Base-by-base conservation (phyloP, 73 alveolate species). In the Tetrahymena borealis region DNA sequence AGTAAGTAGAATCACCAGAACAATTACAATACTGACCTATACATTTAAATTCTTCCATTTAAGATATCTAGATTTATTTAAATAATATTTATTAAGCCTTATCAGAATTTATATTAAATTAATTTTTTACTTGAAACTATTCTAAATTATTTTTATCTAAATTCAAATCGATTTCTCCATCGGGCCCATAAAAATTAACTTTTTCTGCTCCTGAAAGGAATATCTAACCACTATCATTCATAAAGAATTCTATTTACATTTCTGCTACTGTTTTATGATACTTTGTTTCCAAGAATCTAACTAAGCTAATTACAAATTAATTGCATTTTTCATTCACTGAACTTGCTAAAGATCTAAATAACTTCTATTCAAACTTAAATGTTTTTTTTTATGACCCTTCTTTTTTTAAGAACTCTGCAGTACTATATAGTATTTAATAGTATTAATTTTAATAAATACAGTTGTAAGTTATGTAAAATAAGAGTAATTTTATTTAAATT, bases 1-100 rank as follows among this genome's bases (percentile, higher is more conserved):
- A 93, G 42, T 78, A 93, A 2, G 91, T 85, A 4, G 90, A 79
- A 93, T 93, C 91, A 39, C 91, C 40, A 8, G 95, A 90, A 93
- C 91, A 93, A 39, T 85, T 37, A 90, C 95, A 93, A 85, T 93
- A 93, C 39, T 79, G 32, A 15, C 95, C 95, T 39, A 92, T 85
- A 79, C 95, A 93, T 40, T 93, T 93, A 31, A 40, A 90, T 40
- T 79, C 90, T 33, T 93, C 91, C 78, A 79, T 39, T 60, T 37
- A 33, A 28, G 90, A 9, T 32, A 79, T 20, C 91, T 93, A n/a
- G n/a, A n/a, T n/a, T n/a, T n/a, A 40, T 28, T n/a, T 13, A 39
- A 40, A 42, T 2, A 1, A 7, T 11, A 6, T 6, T 3, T 7
- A 42, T 42, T 12, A 42, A 11, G 4, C 3, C 28, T 1, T 6